Base-by-base conservation (phyloP, 2,329 filamentous ascomycete species). In the Aspergillus piperis region DNA sequence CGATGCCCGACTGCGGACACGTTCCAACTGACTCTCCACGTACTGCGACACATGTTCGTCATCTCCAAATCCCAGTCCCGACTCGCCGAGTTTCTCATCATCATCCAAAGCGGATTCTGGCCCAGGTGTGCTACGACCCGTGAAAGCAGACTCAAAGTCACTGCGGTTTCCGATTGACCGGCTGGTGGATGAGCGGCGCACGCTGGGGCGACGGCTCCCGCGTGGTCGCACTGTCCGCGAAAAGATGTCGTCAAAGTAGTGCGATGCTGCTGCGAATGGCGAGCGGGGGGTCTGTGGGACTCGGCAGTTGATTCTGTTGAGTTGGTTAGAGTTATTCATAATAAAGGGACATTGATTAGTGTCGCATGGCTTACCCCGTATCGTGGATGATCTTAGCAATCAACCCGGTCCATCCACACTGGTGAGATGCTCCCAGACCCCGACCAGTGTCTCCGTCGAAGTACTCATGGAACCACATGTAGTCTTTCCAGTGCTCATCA, bases 311-410 rank as follows among this genome's bases (percentile, higher is more conserved):
- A 96, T 84, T 67, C 91, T 94, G 66, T 59, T 54, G 58, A 23
- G 0, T 15, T 5, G 54, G 47, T 86, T 77, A 87, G 82, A 70
- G 25, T 25, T 11, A n/a, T 6, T 6, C 6, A 5, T 1, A 41
- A 27, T 10, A 25, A n/a, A 25, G 32, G 38, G 13, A 8, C n/a
- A 21, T 23, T 25, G 19, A 27, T 15, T 17, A 23, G 21, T 5
- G 17, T 57, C 21, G 10, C 30, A 49, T 49, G 21, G 79, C 88
- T 81, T 88, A 95, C 91, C 93, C 94, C 67, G 94, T 97, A 72
- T 98, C 95, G 70, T 98, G 94, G 62, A 98, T 98, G 86, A 98
- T 90, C 78, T 96, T 93, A 25, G 94, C 94, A 74, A 98, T 92
- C 67, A 98, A 78, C 23, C 94, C 94, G 39, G 94, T 97, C 94